phyloP scores from a whole-genome alignment of 23 red algal species.

The Gracilaria caudata region DNA sequence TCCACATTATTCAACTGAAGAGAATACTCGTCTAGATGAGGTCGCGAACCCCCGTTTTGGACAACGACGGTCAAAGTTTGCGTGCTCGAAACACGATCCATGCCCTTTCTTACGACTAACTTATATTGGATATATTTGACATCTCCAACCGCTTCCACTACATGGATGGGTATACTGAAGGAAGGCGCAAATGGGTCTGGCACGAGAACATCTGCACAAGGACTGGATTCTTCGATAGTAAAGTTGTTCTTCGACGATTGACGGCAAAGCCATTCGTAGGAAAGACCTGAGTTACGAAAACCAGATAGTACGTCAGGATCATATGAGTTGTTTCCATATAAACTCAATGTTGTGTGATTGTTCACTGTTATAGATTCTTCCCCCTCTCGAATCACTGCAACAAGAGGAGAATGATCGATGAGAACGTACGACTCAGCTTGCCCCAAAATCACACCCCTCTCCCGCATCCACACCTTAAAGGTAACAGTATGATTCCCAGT shows the following conservation, averaged over 20 bases:
- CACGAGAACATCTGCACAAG: conserved; percentile 35
- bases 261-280: conserved; percentile 67
- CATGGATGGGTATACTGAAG: conserved; percentile 32
- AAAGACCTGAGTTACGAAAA: conserved; percentile 20
- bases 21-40: conserved; percentile 43
- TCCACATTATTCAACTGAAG: conserved; percentile 51
- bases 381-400: conserved; percentile 65
- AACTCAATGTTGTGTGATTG: conserved; percentile 37
- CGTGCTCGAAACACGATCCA: conserved; percentile 41
- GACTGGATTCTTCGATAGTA: conserved; percentile 10
- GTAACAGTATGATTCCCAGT: conserved; percentile 52
- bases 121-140: conserved; percentile 47
- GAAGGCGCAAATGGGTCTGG: conserved; percentile 36
- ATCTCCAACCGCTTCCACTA: conserved; percentile 27
- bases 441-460: conserved; percentile 41
- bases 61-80: conserved; percentile 52
- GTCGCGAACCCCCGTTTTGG: conserved; percentile 24
- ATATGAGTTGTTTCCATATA: conserved; percentile 58
- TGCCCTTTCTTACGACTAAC: conserved; percentile 66
- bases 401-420: conserved; percentile 47
- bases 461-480: conserved; percentile 61
- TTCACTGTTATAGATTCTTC: conserved; percentile 62
- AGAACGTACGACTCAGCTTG: conserved; percentile 47
- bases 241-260: conserved; percentile 49
- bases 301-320: conserved; percentile 71